Base-by-base conservation (phyloP, 1,284 basidiomycete genomes). In the Microbotryum scabiosae region DNA sequence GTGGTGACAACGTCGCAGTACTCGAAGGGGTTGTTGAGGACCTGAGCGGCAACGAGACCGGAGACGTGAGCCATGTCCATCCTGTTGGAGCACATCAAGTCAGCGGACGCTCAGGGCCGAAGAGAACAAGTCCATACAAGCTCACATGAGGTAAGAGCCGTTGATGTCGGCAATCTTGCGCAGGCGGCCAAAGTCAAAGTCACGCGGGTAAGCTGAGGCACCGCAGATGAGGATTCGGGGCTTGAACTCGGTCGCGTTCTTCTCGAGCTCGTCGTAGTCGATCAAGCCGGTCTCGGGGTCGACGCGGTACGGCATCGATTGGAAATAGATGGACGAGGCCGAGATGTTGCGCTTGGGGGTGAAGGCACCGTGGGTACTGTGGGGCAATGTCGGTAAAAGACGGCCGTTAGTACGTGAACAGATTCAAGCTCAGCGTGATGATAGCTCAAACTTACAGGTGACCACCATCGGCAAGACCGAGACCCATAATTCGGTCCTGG, bases 301-400 rank as follows among this genome's bases (percentile, higher is more conserved):
- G 70, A 98, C 88, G 63, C 84, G 85, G 76, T 98, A 99, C 54
- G 96, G 96, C 76, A 97, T 83, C 51, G 94, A 97, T 78, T 98
- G 93, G 87, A 98, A 99, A 83, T 98, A 98, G 80, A 98, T 97
- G 21, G 94, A 97, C 47, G 94, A 98, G 28, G 96, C 92, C 57
- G 94, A 97, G 85, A 99, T 98, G 80, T 98, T 98, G 92, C 92
- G 66, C 93, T 97, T 87, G 72, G 60, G 68, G 21, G 66, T 69
- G 65, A 59, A 69, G 30, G 66, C 65, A 52, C 61, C 64, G 58
- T 68, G 67, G 25, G 64, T 61, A 28, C 28, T 54, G 28, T 28
- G 26, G 20, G 49, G 26, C 14, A 3, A 44, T 23, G n/a, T 26
- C 16, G 23, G 43, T 32, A 49, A 51, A 9, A 16, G 26, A 56